Percentiles rank a stretch among this genome's conserved stretches.
Conservation (phyloP, 129 eudicot genomes). For the Saussurea involucrata region DNA sequence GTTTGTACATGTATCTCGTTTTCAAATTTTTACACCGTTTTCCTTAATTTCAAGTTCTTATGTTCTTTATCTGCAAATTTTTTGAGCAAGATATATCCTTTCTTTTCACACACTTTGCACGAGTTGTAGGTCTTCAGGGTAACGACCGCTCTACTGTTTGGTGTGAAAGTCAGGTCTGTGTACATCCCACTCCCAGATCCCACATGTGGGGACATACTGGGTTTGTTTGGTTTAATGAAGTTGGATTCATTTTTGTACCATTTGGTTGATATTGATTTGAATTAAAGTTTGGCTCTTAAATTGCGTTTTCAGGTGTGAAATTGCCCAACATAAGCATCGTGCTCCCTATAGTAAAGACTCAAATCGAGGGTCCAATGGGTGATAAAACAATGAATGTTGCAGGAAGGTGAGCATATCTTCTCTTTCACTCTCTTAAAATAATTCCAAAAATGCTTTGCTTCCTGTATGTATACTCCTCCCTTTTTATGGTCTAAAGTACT, state of each 20-base stretch:
- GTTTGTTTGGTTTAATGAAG: not conserved
- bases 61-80: too few relatives aligned
- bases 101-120: not conserved
- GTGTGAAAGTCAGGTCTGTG: not conserved
- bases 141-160: not conserved
- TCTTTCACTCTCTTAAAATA: not conserved
- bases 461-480: not conserved
- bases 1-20: not conserved
- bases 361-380: slow-evolving; percentile 48
- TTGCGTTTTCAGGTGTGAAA: slow-evolving; percentile 65
- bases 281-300: not conserved
- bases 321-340: slow-evolving; percentile 70
- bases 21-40: not conserved
- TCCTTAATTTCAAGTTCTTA: not conserved
- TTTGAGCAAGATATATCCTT: not conserved
- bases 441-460: not conserved
- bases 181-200: too few relatives aligned
- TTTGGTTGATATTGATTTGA: not conserved
- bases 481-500: not conserved
- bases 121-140: not conserved
- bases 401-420: slow-evolving; percentile 54
- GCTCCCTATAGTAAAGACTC: slow-evolving; percentile 68
- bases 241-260: not conserved
- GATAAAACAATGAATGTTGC: slow-evolving; percentile 65
- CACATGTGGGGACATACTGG: not conserved